Base-by-base conservation (phyloP, 2,329 filamentous ascomycete species). In the Nannizzia gypsea region DNA sequence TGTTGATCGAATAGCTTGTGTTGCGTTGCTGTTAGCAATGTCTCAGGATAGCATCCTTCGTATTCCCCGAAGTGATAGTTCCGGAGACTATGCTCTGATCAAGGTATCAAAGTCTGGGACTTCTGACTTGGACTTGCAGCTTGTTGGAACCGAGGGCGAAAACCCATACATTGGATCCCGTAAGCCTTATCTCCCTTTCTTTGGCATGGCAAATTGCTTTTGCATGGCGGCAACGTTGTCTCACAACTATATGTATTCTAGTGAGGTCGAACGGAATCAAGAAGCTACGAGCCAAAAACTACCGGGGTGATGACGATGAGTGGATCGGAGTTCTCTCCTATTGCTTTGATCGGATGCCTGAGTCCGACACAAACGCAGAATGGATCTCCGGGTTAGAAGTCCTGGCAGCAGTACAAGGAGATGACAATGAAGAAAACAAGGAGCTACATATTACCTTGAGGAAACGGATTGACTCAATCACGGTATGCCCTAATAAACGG, bases 71-170 rank as follows among this genome's bases (percentile, higher is more conserved):
- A 78, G 77, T 46, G 76, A 76, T 60, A 67, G 71, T 20, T 64
- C 66, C 15, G 66, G 67, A 20, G 67, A 68, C 11, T 74, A 71
- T 64, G 72, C 84, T 22, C 73, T 85, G 15, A 67, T 84, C 34
- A 75, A 81, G 64, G 75, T 82, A 60, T 69, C 71, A 55, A 71
- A 63, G 20, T 63, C 67, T 11, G 68, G 70, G n/a, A 64, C 68
- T 59, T 61, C 70, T 62, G 63, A 71, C 2, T 71, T 84, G 8
- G 80, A 84, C 65, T 67, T 84, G 40, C 76, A 77, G 59, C 72
- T 86, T 28, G 72, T 79, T 9, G 83, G 79, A 24, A 84, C 82
- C 26, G 82, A 86, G 67, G 80, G 80, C 54, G 78, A 82, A 63
- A 73, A 71, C 59, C 77, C 81, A 11, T 85, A 80, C 68, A 72